phyloP scores from a whole-genome alignment of 768 basidiomycete genomes.

The Kondoa subrosea region DNA sequence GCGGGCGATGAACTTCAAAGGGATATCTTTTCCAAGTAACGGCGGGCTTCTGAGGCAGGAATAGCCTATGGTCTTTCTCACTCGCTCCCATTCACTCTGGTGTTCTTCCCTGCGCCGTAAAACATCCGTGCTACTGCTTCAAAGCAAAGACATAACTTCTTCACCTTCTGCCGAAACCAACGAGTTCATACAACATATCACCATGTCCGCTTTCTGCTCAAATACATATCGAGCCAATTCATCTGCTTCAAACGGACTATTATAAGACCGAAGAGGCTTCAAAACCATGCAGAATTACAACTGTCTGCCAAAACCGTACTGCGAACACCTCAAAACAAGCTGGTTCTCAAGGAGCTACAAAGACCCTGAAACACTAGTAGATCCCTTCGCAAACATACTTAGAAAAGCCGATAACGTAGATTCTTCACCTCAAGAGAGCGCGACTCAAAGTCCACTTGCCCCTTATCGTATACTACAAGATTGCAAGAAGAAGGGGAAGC shows the following conservation, averaged over 20 bases:
- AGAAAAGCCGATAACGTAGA: too few relatives aligned
- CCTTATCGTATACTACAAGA: too few relatives aligned
- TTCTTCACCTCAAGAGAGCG: too few relatives aligned
- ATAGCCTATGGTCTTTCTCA: slow-evolving; percentile 19
- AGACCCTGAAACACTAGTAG: too few relatives aligned
- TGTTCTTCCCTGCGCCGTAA: neutral
- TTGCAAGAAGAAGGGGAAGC: too few relatives aligned
- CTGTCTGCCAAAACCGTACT: too few relatives aligned
- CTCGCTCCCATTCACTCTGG: slow-evolving; percentile 12
- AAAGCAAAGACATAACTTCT: neutral
- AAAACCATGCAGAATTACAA: slow-evolving; percentile 30
- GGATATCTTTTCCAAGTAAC: slow-evolving; percentile 17
- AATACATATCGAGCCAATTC: slow-evolving; percentile 17
- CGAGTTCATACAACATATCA: slow-evolving; percentile 13
- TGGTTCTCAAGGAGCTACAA: too few relatives aligned
- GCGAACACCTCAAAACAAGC: too few relatives aligned
- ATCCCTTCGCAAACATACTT: too few relatives aligned
- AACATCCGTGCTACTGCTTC: neutral
- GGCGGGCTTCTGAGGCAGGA: slow-evolving; percentile 20
- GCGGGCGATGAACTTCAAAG: slow-evolving; percentile 19
- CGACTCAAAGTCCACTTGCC: too few relatives aligned
- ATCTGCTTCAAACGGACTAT: slow-evolving; percentile 15
- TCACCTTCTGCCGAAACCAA: neutral
- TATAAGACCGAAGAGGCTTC: slow-evolving; percentile 1
- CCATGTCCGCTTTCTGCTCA: slow-evolving; percentile 11